phyloP scores from a whole-genome alignment of 2,329 filamentous ascomycete genomes.

The Fusarium sulawesiense region DNA sequence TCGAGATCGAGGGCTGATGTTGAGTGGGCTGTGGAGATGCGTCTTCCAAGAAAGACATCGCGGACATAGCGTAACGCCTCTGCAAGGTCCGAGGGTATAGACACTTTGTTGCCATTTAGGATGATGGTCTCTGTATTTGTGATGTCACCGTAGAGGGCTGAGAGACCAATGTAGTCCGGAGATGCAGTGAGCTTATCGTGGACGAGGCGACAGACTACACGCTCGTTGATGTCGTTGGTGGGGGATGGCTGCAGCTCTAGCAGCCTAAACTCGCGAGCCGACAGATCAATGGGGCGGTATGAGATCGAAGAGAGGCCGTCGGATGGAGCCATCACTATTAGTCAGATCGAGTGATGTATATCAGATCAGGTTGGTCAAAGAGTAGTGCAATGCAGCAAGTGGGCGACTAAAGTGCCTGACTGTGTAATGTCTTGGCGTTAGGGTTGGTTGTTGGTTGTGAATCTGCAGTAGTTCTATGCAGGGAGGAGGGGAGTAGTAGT shows the following conservation, averaged over 20 bases:
- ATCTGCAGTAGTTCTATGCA: conserved; percentile 25
- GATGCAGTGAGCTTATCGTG: conserved; percentile 34
- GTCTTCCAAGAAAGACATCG: conserved; percentile 35
- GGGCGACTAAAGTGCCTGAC: not conserved
- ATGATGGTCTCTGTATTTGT: conserved; percentile 33
- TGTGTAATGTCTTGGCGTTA: conserved; percentile 5
- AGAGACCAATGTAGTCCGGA: conserved; percentile 40
- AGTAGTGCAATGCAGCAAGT: not conserved
- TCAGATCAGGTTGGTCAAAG: not conserved
- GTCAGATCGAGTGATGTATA: not conserved
- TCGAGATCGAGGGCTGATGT: conserved; percentile 29
- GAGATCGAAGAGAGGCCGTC: conserved; percentile 38
- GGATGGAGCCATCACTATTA: conserved; percentile 34
- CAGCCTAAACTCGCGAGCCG: conserved; percentile 32
- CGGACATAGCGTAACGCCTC: conserved; percentile 40
- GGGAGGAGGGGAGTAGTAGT: not conserved
- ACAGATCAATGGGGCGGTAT: conserved; percentile 34
- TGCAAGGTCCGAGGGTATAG: conserved; percentile 32
- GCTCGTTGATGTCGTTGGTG: conserved; percentile 35
- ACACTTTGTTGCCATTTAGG: conserved; percentile 29
- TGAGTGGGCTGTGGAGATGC: conserved; percentile 5
- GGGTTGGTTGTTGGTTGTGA: not conserved
- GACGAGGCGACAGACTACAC: conserved; percentile 37
- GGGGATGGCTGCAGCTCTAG: conserved; percentile 38
- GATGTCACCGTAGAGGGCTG: conserved; percentile 39